A percentile compares a stretch with the other conserved stretches of the same genome.
Evolutionary conservation across 2,329 filamentous ascomycete genomes (phyloP).

Genomic region (Diaporthe helianthi): DNA sequence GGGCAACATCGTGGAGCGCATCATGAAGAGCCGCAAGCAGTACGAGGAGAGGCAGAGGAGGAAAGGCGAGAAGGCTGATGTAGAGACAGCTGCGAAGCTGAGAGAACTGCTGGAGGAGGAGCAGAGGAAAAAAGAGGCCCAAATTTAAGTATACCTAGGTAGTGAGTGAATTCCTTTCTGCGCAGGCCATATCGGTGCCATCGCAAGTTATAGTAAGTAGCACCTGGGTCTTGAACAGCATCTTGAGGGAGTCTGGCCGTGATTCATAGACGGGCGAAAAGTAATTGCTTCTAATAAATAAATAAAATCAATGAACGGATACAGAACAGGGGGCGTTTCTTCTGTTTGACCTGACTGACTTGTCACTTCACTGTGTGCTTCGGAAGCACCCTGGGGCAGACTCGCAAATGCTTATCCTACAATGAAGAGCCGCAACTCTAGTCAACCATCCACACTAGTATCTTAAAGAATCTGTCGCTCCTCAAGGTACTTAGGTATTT

Average conservation of each 20-base stretch:
- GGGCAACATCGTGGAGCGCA: slow-evolving; percentile 83
- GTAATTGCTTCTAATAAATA: background rate
- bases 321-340: too few species aligned
- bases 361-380: background rate
- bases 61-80: slow-evolving; percentile 85
- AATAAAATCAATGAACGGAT: background rate
- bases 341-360: background rate
- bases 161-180: too few species aligned
- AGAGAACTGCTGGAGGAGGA: slow-evolving; percentile 69
- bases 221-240: slow-evolving; percentile 1
- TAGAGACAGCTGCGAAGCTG: slow-evolving; percentile 71
- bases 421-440: background rate
- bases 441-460: background rate
- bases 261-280: slow-evolving; percentile 1
- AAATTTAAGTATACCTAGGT: background rate
- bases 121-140: slow-evolving; percentile 57
- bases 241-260: background rate
- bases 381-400: background rate
- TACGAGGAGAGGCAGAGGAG: slow-evolving; percentile 92
- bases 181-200: background rate
- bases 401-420: background rate
- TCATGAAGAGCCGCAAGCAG: slow-evolving; percentile 82
- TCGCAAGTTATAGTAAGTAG: background rate
- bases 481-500: too few species aligned
- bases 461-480: background rate